Conservation (phyloP, 1,284 basidiomycete species). For the Leccinum cinnamomeum region DNA sequence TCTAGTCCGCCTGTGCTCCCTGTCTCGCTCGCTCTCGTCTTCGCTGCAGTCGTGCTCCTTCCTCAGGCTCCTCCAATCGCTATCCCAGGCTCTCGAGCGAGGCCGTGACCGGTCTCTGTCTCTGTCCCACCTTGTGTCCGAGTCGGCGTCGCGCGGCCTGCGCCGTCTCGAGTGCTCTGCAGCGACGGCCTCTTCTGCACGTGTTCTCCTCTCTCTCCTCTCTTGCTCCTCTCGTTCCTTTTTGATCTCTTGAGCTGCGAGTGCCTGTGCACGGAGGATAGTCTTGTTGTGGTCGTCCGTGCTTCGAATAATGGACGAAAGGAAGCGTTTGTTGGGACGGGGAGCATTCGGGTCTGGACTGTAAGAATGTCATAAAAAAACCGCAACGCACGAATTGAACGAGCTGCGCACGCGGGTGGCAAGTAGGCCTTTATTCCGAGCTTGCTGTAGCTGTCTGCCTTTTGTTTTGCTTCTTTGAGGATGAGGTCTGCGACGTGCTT, state of each 20-base stretch:
- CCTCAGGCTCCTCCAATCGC: constrained; percentile 27
- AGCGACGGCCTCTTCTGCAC: constrained; percentile 69
- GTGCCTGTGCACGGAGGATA: constrained; percentile 73
- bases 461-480: constrained; percentile 86
- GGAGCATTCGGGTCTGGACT: constrained; percentile 62
- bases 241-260: constrained; percentile 72
- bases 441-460: constrained; percentile 70
- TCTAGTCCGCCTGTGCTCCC: constrained; percentile 18
- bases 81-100: constrained; percentile 28
- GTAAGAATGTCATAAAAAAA: constrained; percentile 4
- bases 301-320: constrained; percentile 82
- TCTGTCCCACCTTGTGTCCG: constrained; percentile 45
- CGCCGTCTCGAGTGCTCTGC: constrained; percentile 57
- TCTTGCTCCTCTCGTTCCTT: constrained; percentile 62
- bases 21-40: constrained; percentile 14
- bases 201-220: constrained; percentile 53
- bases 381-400: background rate
- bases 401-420: constrained; percentile 40
- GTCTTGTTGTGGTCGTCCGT: constrained; percentile 93
- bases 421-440: constrained; percentile 72
- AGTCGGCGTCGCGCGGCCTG: constrained; percentile 37
- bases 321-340: constrained; percentile 88
- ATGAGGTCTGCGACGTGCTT: constrained; percentile 86
- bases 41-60: constrained; percentile 23
- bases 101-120: constrained; percentile 39